These are phyloP conservation scores for Penicillium polonicum DNA, from an alignment of 2,329 filamentous ascomycete genomes.

Conservation along the genomic window DNA sequence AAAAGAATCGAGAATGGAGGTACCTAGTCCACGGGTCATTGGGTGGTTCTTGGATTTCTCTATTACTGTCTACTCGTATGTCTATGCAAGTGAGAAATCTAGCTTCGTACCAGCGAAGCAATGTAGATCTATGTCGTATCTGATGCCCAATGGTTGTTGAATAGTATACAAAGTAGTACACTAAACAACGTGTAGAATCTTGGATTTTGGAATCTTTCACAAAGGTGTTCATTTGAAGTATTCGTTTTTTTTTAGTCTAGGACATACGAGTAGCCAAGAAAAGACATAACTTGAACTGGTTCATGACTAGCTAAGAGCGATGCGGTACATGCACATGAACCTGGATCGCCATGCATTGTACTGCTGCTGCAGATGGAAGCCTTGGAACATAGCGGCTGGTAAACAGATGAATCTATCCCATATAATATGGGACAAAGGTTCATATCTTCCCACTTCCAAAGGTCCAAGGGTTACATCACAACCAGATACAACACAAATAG, in stretches of 20 bases:
- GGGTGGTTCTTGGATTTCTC: too few species aligned
- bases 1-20: too few species aligned
- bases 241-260: neutral
- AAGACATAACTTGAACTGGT: slow-evolving; percentile 2
- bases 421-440: neutral
- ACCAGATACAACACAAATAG: neutral
- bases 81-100: too few species aligned
- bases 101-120: too few species aligned
- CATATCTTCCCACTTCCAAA: neutral
- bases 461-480: neutral
- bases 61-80: too few species aligned
- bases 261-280: neutral
- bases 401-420: neutral
- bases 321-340: neutral
- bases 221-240: neutral
- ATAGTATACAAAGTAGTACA: too few species aligned
- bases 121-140: too few species aligned
- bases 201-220: too few species aligned
- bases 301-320: slow-evolving; percentile 11
- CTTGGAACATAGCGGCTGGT: neutral
- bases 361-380: slow-evolving; percentile 10
- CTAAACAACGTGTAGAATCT: too few species aligned
- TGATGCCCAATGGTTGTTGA: too few species aligned
- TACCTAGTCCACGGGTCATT: too few species aligned
- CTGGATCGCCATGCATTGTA: slow-evolving; percentile 10